A percentile compares a stretch with the other conserved stretches of the same genome.
These are phyloP conservation scores for Thuidium tamariscinum DNA, from an alignment of 225 moss, liverwort and hornwort species.

Conservation along the genomic window DNA sequence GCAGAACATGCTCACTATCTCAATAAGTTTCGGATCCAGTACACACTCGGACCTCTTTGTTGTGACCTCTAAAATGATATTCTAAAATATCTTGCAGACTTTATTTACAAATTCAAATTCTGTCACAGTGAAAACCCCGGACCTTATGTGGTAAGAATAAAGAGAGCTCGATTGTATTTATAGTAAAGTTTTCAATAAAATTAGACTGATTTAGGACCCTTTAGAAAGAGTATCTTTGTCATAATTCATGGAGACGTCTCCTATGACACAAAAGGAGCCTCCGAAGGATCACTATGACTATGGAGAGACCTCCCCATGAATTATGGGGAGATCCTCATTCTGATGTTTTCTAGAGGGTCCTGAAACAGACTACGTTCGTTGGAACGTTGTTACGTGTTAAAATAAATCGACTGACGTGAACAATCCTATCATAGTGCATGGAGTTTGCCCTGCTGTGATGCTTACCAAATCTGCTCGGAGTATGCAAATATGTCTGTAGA, in stretches of 20 bases:
- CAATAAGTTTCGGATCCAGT: neutral
- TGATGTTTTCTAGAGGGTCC: neutral
- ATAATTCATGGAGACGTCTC: neutral
- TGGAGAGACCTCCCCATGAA: neutral
- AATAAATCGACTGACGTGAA: neutral
- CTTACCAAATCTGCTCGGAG: constrained; percentile 80
- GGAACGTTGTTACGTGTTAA: neutral
- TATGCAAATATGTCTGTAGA: constrained; percentile 36
- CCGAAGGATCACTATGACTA: neutral
- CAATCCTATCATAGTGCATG: neutral
- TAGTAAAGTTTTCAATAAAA: neutral
- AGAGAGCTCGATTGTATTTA: neutral
- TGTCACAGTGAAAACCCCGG: neutral
- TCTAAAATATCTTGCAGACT: neutral
- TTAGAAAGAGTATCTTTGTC: neutral
- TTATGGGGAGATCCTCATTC: neutral
- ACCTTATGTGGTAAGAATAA: neutral
- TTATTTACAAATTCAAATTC: neutral
- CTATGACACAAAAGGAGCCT: neutral
- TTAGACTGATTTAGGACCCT: no score
- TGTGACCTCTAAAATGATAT: neutral
- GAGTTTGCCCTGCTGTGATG: neutral
- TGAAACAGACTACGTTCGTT: neutral
- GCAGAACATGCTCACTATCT: neutral
- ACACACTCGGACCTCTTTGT: neutral